A percentile compares a stretch with the other conserved stretches of the same genome.
Conservation (phyloP, 2,329 filamentous ascomycete genomes). For the Aspergillus cejpii region DNA sequence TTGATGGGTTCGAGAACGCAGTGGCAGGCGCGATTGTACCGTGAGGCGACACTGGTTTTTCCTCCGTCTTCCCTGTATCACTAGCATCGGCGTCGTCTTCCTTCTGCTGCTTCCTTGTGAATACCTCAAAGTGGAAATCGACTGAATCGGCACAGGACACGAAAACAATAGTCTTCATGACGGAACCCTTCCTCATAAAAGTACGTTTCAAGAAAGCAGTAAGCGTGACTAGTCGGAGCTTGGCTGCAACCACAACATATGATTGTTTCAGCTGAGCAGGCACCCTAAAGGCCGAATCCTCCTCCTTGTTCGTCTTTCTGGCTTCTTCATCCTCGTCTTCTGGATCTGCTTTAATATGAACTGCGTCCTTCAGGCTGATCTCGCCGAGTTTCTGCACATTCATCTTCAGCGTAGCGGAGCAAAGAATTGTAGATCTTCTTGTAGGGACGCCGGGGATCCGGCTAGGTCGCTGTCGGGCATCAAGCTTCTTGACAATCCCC, state of each 20-base stretch:
- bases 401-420: slow-evolving; percentile 97
- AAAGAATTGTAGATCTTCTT: slow-evolving; percentile 75
- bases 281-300: slow-evolving; percentile 62
- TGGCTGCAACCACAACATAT: slow-evolving; percentile 79
- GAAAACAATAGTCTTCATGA: slow-evolving; percentile 96
- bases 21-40: slow-evolving; percentile 54
- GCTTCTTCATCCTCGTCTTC: slow-evolving; percentile 49
- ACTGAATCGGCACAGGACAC: slow-evolving; percentile 95
- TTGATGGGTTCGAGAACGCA: slow-evolving; percentile 67
- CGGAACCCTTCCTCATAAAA: slow-evolving; percentile 79
- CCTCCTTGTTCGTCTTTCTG: slow-evolving; percentile 42
- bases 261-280: slow-evolving; percentile 91
- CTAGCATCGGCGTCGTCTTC: slow-evolving; percentile 24
- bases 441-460: slow-evolving; percentile 62
- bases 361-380: slow-evolving; percentile 88
- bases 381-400: slow-evolving; percentile 90
- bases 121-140: slow-evolving; percentile 87
- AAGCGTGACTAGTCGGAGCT: slow-evolving; percentile 82
- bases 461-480: slow-evolving; percentile 57
- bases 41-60: slow-evolving; percentile 27
- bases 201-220: slow-evolving; percentile 76
- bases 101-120: slow-evolving; percentile 46
- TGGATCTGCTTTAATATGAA: slow-evolving; percentile 69
- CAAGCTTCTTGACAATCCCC: slow-evolving; percentile 73
- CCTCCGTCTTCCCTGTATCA: slow-evolving; percentile 20